Evolutionary conservation across 2,329 filamentous ascomycete genomes (phyloP).

Genomic region (Fusarium sp.): DNA sequence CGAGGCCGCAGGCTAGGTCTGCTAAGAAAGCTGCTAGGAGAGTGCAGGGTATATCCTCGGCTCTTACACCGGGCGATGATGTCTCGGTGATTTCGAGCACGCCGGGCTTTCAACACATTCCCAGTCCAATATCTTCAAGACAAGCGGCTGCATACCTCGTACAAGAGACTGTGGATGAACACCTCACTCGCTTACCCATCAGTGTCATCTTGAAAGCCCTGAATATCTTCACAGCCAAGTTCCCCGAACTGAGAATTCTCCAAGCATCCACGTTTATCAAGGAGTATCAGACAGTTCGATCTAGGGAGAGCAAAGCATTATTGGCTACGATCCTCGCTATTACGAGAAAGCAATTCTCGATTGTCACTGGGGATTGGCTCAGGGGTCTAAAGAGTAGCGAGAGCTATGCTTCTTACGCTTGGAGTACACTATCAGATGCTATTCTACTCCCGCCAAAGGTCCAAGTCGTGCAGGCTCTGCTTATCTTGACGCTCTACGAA

Average conservation of each 20-base stretch:
- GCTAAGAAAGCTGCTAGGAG: constrained; percentile 22
- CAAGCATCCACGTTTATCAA: constrained; percentile 51
- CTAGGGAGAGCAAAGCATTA: constrained; percentile 46
- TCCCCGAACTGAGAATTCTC: constrained; percentile 52
- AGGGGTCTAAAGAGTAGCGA: constrained; percentile 15
- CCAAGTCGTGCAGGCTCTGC: constrained; percentile 55
- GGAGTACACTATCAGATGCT: constrained; percentile 19
- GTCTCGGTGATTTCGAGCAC: neutral
- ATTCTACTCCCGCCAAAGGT: constrained; percentile 40
- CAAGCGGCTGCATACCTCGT: neutral
- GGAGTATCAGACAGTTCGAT: constrained; percentile 38
- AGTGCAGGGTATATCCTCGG: neutral
- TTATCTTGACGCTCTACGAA: constrained; percentile 57
- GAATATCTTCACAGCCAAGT: constrained; percentile 52
- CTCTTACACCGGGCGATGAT: neutral
- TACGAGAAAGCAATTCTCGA: constrained; percentile 31
- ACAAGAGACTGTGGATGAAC: constrained; percentile 34
- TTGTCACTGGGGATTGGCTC: constrained; percentile 29
- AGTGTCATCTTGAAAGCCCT: constrained; percentile 50
- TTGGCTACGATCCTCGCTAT: constrained; percentile 38
- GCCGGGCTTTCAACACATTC: neutral
- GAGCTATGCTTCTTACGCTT: constrained; percentile 32
- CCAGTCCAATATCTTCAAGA: constrained; percentile 7
- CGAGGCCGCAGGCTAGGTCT: constrained; percentile 14
- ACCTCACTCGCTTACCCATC: constrained; percentile 45